These are phyloP conservation scores for Cryptococcus hybrid DNA, from an alignment of 1,284 basidiomycete species.

Conservation along the genomic window DNA sequence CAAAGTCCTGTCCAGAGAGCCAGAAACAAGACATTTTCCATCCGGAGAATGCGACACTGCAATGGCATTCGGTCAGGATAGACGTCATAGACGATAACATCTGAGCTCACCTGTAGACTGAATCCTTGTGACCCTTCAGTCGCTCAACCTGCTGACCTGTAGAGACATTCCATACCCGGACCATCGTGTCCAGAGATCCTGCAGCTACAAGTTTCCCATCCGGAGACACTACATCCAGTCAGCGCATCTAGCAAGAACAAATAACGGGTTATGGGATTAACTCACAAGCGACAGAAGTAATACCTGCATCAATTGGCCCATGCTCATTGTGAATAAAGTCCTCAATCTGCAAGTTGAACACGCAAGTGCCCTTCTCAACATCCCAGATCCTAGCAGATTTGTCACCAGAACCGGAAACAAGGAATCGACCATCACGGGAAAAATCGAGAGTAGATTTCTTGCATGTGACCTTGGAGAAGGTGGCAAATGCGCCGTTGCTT, in stretches of 20 bases:
- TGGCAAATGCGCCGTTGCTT: slow-evolving; percentile 66
- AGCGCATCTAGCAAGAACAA: background rate
- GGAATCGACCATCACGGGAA: slow-evolving; percentile 71
- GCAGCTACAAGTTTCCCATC: slow-evolving; percentile 80
- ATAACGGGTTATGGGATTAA: background rate
- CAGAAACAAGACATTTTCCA: slow-evolving; percentile 70
- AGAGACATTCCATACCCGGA: slow-evolving; percentile 80
- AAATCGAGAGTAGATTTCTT: slow-evolving; percentile 92
- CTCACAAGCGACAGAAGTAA: slow-evolving; percentile 57
- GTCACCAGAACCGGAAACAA: slow-evolving; percentile 87
- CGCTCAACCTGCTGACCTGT: slow-evolving; percentile 71
- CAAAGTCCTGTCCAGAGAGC: slow-evolving; percentile 80
- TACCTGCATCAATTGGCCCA: slow-evolving; percentile 66
- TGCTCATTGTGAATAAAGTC: slow-evolving; percentile 54
- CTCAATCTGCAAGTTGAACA: slow-evolving; percentile 53
- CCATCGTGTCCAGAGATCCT: slow-evolving; percentile 76
- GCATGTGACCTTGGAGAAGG: slow-evolving; percentile 78
- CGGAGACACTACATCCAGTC: slow-evolving; percentile 63
- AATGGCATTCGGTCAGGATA: background rate
- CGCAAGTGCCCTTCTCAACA: slow-evolving; percentile 61
- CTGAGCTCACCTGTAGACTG: slow-evolving; percentile 58
- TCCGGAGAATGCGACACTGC: slow-evolving; percentile 77
- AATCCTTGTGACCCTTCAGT: slow-evolving; percentile 76
- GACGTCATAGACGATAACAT: too few relatives aligned
- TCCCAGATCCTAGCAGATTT: slow-evolving; percentile 89